A percentile compares a stretch with the other conserved stretches of the same genome.
Conservation (phyloP, 345 rosid species). For the Pistacia atlantica region DNA sequence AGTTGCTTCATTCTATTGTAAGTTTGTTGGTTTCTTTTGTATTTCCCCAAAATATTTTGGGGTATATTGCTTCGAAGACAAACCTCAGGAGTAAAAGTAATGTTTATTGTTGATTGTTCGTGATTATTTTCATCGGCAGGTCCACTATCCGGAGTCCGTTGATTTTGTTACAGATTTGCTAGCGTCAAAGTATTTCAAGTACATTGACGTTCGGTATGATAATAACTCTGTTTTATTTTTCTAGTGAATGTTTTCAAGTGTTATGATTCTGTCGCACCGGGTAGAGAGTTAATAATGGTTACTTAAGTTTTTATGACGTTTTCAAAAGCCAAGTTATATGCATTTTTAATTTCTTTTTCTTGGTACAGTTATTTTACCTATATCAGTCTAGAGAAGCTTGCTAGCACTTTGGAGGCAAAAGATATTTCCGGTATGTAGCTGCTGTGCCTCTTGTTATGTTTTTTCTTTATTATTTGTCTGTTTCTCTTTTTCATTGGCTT, state of each 20-base stretch:
- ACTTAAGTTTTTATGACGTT: neutral
- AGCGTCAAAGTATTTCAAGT: slow-evolving; percentile 69
- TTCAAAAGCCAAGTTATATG: neutral
- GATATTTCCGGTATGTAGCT: slow-evolving; percentile 39
- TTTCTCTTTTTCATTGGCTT: neutral
- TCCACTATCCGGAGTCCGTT: slow-evolving; percentile 40
- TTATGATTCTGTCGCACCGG: neutral
- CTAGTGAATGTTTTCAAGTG: neutral
- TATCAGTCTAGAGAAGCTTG: slow-evolving; percentile 72
- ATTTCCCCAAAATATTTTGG: neutral
- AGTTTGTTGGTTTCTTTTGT: slow-evolving; percentile 18
- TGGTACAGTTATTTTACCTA: slow-evolving; percentile 69
- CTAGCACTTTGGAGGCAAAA: slow-evolving; percentile 48
- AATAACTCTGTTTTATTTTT: neutral
- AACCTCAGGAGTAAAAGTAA: no score
- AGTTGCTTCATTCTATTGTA: slow-evolving; percentile 66
- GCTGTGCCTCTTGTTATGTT: neutral
- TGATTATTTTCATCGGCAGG: slow-evolving; percentile 38
- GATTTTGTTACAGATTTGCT: slow-evolving; percentile 56
- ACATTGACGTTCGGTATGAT: slow-evolving; percentile 69
- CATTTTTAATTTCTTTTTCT: neutral
- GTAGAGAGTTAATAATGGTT: neutral
- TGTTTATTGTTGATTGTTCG: neutral
- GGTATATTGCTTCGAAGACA: neutral
- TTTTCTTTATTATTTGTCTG: neutral